Evolutionary conservation across 164 flowering plant species (phyloP).

Genomic region (Stephania cephalantha): DNA sequence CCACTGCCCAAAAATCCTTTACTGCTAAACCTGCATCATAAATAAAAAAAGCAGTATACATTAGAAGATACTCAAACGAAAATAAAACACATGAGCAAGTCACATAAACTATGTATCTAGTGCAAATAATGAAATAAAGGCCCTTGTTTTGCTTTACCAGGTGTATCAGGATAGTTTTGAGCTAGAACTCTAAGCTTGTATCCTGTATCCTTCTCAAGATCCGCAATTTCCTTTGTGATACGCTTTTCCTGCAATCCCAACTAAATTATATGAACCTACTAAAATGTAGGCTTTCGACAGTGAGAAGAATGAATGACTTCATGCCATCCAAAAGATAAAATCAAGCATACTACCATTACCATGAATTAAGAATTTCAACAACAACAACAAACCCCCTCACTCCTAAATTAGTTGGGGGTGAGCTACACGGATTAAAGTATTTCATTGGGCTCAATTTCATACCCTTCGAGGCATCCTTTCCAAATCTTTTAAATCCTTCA

Average conservation of each 20-base stretch:
- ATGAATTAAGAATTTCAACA: background rate
- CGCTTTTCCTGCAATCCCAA: slow-evolving; percentile 58
- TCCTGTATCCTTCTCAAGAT: slow-evolving; percentile 82
- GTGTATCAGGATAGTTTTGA: slow-evolving; percentile 97
- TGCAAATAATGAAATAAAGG: background rate
- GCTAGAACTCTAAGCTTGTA: slow-evolving; percentile 87
- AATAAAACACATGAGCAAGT: background rate
- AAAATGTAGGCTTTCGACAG: background rate
- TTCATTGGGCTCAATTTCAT: no score
- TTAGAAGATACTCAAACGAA: no score
- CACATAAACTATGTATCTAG: background rate
- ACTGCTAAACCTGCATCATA: slow-evolving; percentile 70
- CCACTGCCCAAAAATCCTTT: slow-evolving; percentile 88
- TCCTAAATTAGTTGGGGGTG: background rate
- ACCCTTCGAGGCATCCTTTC: no score
- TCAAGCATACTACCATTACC: background rate
- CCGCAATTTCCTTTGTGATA: slow-evolving; percentile 58
- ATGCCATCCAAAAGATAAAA: background rate
- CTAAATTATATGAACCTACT: background rate
- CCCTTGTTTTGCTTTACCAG: slow-evolving; percentile 40
- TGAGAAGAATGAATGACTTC: background rate
- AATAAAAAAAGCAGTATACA: no score
- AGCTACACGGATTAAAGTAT: background rate
- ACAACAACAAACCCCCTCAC: background rate
- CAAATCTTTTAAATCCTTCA: no score